Evolutionary conservation across 2,329 filamentous ascomycete genomes (phyloP).

Genomic region (Cryphonectria naterciae): DNA sequence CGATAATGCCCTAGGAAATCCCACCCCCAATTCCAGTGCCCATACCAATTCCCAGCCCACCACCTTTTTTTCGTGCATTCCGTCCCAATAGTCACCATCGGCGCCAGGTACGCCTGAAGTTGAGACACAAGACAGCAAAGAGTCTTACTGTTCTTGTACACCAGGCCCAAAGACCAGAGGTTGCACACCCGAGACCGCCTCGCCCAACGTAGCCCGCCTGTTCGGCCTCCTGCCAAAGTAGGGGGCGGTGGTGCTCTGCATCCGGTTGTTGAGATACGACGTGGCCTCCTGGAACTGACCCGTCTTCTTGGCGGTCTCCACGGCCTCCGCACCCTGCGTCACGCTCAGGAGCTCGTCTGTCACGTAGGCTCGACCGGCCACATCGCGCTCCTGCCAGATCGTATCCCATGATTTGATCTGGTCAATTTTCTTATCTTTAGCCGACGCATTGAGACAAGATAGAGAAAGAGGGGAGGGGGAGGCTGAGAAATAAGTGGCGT

Average conservation of each 20-base stretch:
- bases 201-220: slow-evolving; percentile 49
- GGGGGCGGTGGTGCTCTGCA: slow-evolving; percentile 44
- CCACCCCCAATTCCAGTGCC: not conserved
- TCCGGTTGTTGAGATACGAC: slow-evolving; percentile 58
- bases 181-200: slow-evolving; percentile 41
- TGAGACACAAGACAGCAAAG: not conserved
- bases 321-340: slow-evolving; percentile 23
- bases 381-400: slow-evolving; percentile 44
- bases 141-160: slow-evolving; percentile 33
- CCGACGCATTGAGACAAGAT: slow-evolving; percentile 28
- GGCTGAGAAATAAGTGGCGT: slow-evolving; percentile 33
- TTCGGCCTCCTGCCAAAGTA: slow-evolving; percentile 48
- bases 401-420: slow-evolving; percentile 30
- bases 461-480: slow-evolving; percentile 29
- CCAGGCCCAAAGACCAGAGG: slow-evolving; percentile 37
- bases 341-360: slow-evolving; percentile 51
- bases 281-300: slow-evolving; percentile 50
- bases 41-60: not conserved
- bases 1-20: not conserved
- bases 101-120: not conserved
- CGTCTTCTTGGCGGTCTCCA: slow-evolving; percentile 39
- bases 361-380: slow-evolving; percentile 63
- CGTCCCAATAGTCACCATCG: not conserved
- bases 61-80: not conserved
- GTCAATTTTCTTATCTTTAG: slow-evolving; percentile 39